A percentile compares a stretch with the other conserved stretches of the same genome.
Conservation (phyloP, 1,284 basidiomycete genomes). For the Moesziomyces parantarcticus region DNA sequence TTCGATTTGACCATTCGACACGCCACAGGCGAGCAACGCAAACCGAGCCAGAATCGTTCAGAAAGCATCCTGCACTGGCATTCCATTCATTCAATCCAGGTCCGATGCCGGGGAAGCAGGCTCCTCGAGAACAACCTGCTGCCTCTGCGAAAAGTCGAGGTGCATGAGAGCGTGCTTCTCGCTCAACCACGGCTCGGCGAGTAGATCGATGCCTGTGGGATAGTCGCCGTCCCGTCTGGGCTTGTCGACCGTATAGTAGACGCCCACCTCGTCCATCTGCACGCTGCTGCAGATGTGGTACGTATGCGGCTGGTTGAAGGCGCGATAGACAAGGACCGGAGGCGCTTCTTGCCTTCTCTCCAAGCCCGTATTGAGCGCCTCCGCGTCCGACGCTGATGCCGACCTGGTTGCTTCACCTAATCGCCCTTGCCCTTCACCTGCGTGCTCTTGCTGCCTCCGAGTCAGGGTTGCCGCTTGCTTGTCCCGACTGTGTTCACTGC, state of each 20-base stretch:
- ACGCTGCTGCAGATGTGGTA: constrained; percentile 35
- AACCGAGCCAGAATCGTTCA: neutral
- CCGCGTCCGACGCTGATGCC: too few relatives aligned
- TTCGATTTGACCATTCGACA: neutral
- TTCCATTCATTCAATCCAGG: neutral
- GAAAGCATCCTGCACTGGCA: neutral
- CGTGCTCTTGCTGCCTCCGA: neutral
- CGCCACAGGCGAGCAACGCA: neutral
- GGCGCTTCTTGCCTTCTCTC: neutral
- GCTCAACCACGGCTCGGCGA: neutral
- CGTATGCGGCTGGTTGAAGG: constrained; percentile 4
- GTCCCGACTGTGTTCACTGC: too few relatives aligned
- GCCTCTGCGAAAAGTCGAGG: constrained; percentile 22
- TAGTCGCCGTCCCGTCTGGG: neutral
- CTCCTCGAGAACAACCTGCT: neutral
- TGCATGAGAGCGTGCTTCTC: constrained; percentile 17
- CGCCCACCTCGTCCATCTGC: constrained; percentile 39
- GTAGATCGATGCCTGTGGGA: neutral
- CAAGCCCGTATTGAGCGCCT: too few relatives aligned
- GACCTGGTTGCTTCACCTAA: too few relatives aligned
- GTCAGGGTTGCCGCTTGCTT: neutral
- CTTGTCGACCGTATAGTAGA: constrained; percentile 20
- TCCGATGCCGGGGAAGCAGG: too few relatives aligned
- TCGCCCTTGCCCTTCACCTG: neutral
- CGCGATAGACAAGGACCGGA: constrained; percentile 18